phyloP scores from a whole-genome alignment of 495 filamentous ascomycete genomes.

The Xylaria venustula region DNA sequence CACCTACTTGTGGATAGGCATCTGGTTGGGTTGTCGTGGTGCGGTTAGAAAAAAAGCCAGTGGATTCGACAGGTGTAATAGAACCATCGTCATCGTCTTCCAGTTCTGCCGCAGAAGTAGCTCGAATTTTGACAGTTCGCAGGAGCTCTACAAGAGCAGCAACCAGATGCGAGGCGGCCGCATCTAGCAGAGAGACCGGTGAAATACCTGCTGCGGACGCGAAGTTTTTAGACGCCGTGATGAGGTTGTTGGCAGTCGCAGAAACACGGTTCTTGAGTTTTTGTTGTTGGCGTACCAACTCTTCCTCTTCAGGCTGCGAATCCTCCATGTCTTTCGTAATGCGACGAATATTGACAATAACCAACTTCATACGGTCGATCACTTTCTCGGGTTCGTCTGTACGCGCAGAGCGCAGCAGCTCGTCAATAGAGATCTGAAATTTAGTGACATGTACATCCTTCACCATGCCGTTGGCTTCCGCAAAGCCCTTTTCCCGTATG shows the following conservation, averaged over 20 bases:
- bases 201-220: constrained; percentile 77
- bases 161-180: constrained; percentile 89
- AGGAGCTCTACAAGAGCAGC: constrained; percentile 82
- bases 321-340: constrained; percentile 78
- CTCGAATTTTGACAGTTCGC: constrained; percentile 76
- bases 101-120: constrained; percentile 69
- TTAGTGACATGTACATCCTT: constrained; percentile 91
- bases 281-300: constrained; percentile 46
- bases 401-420: constrained; percentile 77
- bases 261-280: constrained; percentile 80
- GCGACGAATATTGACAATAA: constrained; percentile 74
- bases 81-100: constrained; percentile 71
- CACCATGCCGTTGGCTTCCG: constrained; percentile 71
- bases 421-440: constrained; percentile 93
- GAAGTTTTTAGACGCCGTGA: constrained; percentile 91
- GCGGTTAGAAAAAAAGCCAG: constrained; percentile 52
- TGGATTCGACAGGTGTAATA: constrained; percentile 51
- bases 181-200: constrained; percentile 91
- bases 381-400: constrained; percentile 67
- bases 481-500: constrained; percentile 68
- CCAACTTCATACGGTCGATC: constrained; percentile 75
- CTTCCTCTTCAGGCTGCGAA: constrained; percentile 48
- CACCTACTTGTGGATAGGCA: constrained; percentile 22
- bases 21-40: constrained; percentile 35
- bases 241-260: constrained; percentile 91